Base-by-base conservation (phyloP, 371 early-diverging fungal genomes). In the Circinella minor region DNA sequence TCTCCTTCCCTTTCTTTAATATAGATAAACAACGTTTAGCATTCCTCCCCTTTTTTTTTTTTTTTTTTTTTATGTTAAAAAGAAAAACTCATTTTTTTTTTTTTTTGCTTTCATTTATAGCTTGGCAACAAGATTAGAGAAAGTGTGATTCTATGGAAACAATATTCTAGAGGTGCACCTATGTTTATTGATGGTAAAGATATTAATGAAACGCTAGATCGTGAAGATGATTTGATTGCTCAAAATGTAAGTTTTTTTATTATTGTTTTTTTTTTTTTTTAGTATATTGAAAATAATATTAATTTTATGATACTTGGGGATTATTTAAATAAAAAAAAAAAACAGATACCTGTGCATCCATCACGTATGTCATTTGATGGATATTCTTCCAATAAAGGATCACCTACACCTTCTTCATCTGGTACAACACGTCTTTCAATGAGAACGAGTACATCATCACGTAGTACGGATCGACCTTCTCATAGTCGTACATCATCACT, bases 151-250 rank as follows among this genome's bases (percentile, higher is more conserved):
- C 36, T 75, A 15, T 82, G 78, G 78, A 75, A 77, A 47, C 60
- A 66, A 4, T 80, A 82, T 55, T 77, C 77, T 4, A 62, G 74
- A 57, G 71, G 73, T 59, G 69, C 77, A 11, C 77, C 77, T 17
- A 43, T 82, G 60, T 18, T 73, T 4, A 63, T 82, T 1, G 63
- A 82, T 69, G 77, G 77, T 18, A 59, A 82, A 36, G 80, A 82
- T 57, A 75, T 78, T 8, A 18, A 77, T 55, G 67, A 67, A 10
- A 74, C 60, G 14, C 55, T 72, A 37, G 73, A 73, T 38, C 61
- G 60, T 5, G 74, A 75, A 63, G 75, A 75, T 37, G 71, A 69
- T 10, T 38, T 75, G 55, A 70, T 74, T 47, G 66, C 70, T 11
- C 68, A 70, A 71, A 74, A 76, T 48, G 79, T 76, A 70, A 55